These are phyloP conservation scores for Pneumocystis canis DNA, from an alignment of 1,139 yeast genomes.

Conservation along the genomic window DNA sequence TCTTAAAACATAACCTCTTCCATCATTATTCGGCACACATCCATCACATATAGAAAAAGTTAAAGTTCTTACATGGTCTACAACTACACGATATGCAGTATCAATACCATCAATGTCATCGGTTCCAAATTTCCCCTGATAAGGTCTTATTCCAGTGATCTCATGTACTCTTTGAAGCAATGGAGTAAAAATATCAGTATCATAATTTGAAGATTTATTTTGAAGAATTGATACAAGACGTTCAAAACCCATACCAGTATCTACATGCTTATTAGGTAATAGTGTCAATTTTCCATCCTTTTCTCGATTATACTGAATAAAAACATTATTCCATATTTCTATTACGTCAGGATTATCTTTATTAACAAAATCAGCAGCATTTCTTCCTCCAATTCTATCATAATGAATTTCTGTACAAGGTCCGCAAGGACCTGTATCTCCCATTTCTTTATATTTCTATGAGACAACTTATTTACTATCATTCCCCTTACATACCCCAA, in stretches of 20 bases:
- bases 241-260: slow-evolving; percentile 98
- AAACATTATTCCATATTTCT: slow-evolving; percentile 95
- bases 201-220: slow-evolving; percentile 81
- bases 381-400: slow-evolving; percentile 95
- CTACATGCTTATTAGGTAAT: slow-evolving; percentile 87
- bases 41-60: slow-evolving; percentile 96
- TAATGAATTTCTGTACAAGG: slow-evolving; percentile 97
- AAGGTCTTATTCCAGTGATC: slow-evolving; percentile 82
- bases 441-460: slow-evolving; percentile 38
- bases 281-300: slow-evolving; percentile 65
- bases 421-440: slow-evolving; percentile 99
- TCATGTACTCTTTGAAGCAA: slow-evolving; percentile 73
- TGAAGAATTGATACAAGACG: slow-evolving; percentile 89
- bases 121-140: slow-evolving; percentile 79
- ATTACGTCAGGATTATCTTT: slow-evolving; percentile 94
- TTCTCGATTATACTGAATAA: slow-evolving; percentile 92
- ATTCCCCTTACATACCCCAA: slow-evolving; percentile 51
- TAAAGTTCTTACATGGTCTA: slow-evolving; percentile 94
- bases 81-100: slow-evolving; percentile 94
- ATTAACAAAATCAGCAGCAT: slow-evolving; percentile 78
- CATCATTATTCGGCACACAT: slow-evolving; percentile 97
- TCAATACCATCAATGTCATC: slow-evolving; percentile 91
- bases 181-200: slow-evolving; percentile 91
- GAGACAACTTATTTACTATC: not conserved
- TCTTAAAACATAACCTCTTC: slow-evolving; percentile 94